These are phyloP conservation scores for Teunomyces aglyptinius DNA, from an alignment of 805 yeast genomes.

Conservation along the genomic window DNA sequence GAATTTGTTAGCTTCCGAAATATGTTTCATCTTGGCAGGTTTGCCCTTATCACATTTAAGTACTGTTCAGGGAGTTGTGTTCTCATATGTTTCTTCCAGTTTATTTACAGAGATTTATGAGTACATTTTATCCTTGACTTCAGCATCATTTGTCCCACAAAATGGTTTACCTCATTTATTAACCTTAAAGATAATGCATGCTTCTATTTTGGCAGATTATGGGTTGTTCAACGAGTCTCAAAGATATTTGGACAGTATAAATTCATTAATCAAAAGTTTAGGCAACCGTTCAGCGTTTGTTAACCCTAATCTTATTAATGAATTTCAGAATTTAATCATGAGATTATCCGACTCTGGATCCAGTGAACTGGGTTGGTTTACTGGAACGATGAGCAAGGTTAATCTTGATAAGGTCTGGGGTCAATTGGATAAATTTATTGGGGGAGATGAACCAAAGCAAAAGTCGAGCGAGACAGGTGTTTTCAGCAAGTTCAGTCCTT, in stretches of 20 bases:
- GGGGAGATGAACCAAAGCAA: slow-evolving; percentile 60
- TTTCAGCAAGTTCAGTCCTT: slow-evolving; percentile 70
- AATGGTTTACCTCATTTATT: slow-evolving; percentile 53
- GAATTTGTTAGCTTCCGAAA: slow-evolving; percentile 36
- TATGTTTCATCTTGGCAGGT: slow-evolving; percentile 48
- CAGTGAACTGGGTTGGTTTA: slow-evolving; percentile 69
- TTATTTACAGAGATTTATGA: slow-evolving; percentile 73
- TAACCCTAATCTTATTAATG: slow-evolving; percentile 20
- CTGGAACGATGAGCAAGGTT: slow-evolving; percentile 51
- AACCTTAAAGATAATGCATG: slow-evolving; percentile 63
- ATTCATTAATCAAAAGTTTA: slow-evolving; percentile 25
- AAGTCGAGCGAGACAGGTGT: slow-evolving; percentile 49
- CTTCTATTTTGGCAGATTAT: slow-evolving; percentile 64
- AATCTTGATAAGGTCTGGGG: slow-evolving; percentile 86
- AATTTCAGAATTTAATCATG: slow-evolving; percentile 39
- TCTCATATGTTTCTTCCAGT: slow-evolving; percentile 40
- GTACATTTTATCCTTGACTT: slow-evolving; percentile 33
- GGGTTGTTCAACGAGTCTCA: slow-evolving; percentile 61
- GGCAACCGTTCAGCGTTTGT: slow-evolving; percentile 31
- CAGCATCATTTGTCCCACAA: slow-evolving; percentile 29
- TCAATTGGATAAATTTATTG: slow-evolving; percentile 83
- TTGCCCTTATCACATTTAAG: slow-evolving; percentile 36
- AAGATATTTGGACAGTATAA: slow-evolving; percentile 56
- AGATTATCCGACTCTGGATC: slow-evolving; percentile 45
- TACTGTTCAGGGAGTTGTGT: slow-evolving; percentile 18